Conservation (phyloP, 371 early-diverging fungal genomes). For the Actinomortierella wolfii region DNA sequence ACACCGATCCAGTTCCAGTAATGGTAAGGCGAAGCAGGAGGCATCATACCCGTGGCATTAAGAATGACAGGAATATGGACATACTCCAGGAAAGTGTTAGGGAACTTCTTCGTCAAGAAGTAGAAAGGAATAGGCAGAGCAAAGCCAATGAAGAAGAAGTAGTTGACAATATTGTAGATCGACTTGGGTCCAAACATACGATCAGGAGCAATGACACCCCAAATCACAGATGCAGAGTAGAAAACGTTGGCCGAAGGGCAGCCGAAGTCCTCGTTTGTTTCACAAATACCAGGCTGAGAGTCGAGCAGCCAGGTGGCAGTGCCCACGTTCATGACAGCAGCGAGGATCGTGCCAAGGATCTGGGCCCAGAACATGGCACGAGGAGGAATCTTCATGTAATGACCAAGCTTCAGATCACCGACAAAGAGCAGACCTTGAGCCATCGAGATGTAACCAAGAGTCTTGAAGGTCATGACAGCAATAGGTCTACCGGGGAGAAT, state of each 20-base stretch:
- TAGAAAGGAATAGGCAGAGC: conserved; percentile 61
- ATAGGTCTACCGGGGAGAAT: conserved; percentile 59
- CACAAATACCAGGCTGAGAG: conserved; percentile 14
- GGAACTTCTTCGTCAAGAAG: conserved; percentile 44
- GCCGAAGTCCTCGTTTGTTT: conserved; percentile 8
- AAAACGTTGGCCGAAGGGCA: conserved; percentile 36
- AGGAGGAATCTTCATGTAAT: conserved; percentile 65
- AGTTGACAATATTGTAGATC: conserved; percentile 60
- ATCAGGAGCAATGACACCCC: conserved; percentile 78
- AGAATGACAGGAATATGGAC: conserved; percentile 40
- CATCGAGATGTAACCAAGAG: conserved; percentile 58
- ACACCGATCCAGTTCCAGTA: conserved; percentile 65
- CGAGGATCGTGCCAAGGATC: conserved; percentile 52
- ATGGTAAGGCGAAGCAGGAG: conserved; percentile 33
- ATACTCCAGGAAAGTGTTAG: conserved; percentile 31
- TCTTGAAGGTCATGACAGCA: conserved; percentile 53
- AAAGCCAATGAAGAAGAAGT: conserved; percentile 61
- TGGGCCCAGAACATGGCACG: conserved; percentile 54
- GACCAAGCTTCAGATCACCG: conserved; percentile 57
- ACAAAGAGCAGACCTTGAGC: conserved; percentile 55
- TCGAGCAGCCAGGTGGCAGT: conserved; percentile 22
- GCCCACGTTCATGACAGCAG: conserved; percentile 15
- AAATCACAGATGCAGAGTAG: conserved; percentile 51
- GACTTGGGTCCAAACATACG: conserved; percentile 69
- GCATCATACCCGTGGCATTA: conserved; percentile 34